A percentile compares a stretch with the other conserved stretches of the same genome.
Evolutionary conservation across 495 filamentous ascomycete species (phyloP).

Genomic region (Lentithecium fluviatile): DNA sequence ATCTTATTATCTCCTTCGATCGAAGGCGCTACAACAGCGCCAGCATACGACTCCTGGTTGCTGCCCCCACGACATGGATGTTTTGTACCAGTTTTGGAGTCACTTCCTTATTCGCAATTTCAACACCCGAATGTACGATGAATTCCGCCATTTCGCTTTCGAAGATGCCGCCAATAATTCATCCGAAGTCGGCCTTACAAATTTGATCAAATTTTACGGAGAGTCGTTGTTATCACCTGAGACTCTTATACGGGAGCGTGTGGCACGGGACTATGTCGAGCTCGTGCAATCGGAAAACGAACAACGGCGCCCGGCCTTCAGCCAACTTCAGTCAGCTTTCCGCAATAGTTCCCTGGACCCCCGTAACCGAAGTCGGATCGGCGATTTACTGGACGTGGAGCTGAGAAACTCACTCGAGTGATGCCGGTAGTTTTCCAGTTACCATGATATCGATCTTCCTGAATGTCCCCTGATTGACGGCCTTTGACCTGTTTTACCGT

Average conservation of each 20-base stretch:
- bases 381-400: conserved; percentile 40
- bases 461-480: conserved; percentile 23
- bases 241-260: conserved; percentile 49
- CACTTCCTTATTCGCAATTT: conserved; percentile 73
- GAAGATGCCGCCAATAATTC: conserved; percentile 59
- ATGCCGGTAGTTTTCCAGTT: neutral
- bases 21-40: conserved; percentile 59
- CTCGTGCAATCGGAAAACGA: conserved; percentile 50
- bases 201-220: conserved; percentile 60
- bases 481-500: neutral
- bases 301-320: conserved; percentile 49
- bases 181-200: conserved; percentile 53
- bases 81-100: conserved; percentile 78
- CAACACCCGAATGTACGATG: conserved; percentile 74
- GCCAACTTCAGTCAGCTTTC: conserved; percentile 52
- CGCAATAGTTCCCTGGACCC: conserved; percentile 55
- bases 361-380: conserved; percentile 57
- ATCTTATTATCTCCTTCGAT: conserved; percentile 55
- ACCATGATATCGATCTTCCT: neutral
- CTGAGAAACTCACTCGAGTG: conserved; percentile 26
- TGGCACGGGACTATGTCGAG: conserved; percentile 55
- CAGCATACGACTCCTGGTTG: conserved; percentile 49
- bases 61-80: conserved; percentile 59
- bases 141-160: conserved; percentile 69
- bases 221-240: conserved; percentile 53